Evolutionary conservation across 495 filamentous ascomycete genomes (phyloP), one percentile per base, ranked within the genome.

Genomic region (Daldinia concentrica): DNA sequence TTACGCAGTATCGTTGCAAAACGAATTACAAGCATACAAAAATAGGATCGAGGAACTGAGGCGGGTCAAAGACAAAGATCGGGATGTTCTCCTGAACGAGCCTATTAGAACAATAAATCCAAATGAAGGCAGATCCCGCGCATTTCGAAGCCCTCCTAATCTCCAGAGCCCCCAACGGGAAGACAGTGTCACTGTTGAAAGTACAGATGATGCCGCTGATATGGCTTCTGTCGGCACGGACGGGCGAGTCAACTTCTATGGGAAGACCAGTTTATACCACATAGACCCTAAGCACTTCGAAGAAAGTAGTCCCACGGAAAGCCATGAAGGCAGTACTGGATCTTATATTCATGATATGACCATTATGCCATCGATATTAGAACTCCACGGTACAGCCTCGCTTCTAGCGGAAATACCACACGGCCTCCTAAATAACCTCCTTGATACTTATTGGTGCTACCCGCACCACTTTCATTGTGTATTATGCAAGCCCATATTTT

Each of bases 261-360:
- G 61, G 30, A 64, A 55, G 15, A 64, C 61, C 11, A 64, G 61
- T 64, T 51, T 64, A 19, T 64, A 64, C 51, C 62, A 64, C 37
- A 48, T 57, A 56, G 62, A 64, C 22, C 62, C 62, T 29, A 56
- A 34, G 27, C 55, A 57, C 37, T 56, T 64, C 30, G 51, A 64
- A 26, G 37, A 39, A n/a, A 27, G 43, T 12, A 64, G 62, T n/a
- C 62, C 43, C 4, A 24, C 43, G 8, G 19, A 19, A 11, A 48
- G 43, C 5, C 19, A 48, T 1, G 43, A 22, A 22, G 43, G 24
- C 1, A 48, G 17, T 3, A 24, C 3, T 1, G 43, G 43, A 12
- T 24, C 6, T 48, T 22, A 48, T 48, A 48, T 48, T 24, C 19
- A 48, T 22, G 43, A 48, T 3, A 48, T 48, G 43, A 19, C 43